Evolutionary conservation across 305 asterid genomes (phyloP).

Genomic region (Fraxinus sp.): DNA sequence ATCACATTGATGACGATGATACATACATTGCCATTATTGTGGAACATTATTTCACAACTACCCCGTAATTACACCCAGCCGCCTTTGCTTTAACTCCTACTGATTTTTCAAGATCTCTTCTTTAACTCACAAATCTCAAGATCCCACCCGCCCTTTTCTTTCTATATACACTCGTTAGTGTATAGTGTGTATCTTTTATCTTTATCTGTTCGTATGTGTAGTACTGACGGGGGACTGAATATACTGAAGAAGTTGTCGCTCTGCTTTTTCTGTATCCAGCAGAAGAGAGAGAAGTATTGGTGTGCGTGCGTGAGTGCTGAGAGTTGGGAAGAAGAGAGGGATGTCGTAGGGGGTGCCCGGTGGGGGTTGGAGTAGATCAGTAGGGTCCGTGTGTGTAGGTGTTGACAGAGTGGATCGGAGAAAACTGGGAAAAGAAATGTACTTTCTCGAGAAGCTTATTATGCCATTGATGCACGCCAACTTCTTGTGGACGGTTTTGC

Average conservation of each 20-base stretch:
- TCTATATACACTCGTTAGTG: slow-evolving; percentile 1
- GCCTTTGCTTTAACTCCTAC: slow-evolving; percentile 59
- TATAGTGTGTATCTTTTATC: slow-evolving; percentile 16
- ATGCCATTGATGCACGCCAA: slow-evolving; percentile 61
- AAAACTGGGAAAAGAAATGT: slow-evolving; percentile 16
- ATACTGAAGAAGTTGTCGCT: slow-evolving; percentile 56
- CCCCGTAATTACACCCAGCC: slow-evolving; percentile 48
- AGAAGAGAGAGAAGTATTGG: slow-evolving; percentile 39
- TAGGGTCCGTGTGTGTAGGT: slow-evolving; percentile 18
- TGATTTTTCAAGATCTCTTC: slow-evolving; percentile 38
- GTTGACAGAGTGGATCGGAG: slow-evolving; percentile 47
- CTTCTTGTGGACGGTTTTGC: slow-evolving; percentile 38
- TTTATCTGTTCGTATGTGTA: slow-evolving; percentile 18
- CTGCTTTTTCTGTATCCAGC: slow-evolving; percentile 42
- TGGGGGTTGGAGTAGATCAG: not conserved
- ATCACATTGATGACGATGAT: not conserved
- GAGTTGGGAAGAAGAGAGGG: slow-evolving; percentile 23
- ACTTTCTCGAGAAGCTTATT: slow-evolving; percentile 38
- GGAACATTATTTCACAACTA: slow-evolving; percentile 36
- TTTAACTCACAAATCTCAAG: slow-evolving; percentile 49
- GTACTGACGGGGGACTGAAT: slow-evolving; percentile 30
- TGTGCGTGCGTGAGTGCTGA: slow-evolving; percentile 31
- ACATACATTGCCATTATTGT: slow-evolving; percentile 35
- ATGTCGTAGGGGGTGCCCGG: slow-evolving; percentile 11
- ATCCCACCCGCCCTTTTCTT: slow-evolving; percentile 19